Conservation (phyloP, 768 basidiomycete species). For the Pleurotus salmoneostramineus region DNA sequence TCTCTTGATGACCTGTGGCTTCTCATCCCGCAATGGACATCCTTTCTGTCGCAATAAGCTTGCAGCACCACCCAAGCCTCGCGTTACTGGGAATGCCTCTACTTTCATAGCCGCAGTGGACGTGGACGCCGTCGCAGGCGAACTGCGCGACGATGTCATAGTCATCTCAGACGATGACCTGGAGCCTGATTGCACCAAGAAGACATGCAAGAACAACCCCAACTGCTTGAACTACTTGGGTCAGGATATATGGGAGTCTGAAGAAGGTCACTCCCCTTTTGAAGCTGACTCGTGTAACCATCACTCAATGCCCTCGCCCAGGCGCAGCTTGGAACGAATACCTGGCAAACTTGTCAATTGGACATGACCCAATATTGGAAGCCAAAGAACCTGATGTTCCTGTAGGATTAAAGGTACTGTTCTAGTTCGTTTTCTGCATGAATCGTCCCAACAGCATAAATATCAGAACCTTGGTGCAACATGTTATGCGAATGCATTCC, state of each 20-base stretch:
- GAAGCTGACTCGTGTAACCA: slow-evolving; percentile 8
- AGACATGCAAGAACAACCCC: slow-evolving; percentile 70
- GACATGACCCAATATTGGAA: slow-evolving; percentile 47
- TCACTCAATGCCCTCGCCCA: slow-evolving; percentile 19
- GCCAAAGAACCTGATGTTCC: slow-evolving; percentile 54
- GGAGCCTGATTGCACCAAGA: slow-evolving; percentile 48
- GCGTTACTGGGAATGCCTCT: too few species aligned
- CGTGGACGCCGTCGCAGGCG: slow-evolving; percentile 22
- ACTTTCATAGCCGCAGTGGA: slow-evolving; percentile 6
- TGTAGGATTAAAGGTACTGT: slow-evolving; percentile 68
- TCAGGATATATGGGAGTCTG: slow-evolving; percentile 71
- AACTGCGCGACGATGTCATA: slow-evolving; percentile 60
- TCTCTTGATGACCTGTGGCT: slow-evolving; percentile 61
- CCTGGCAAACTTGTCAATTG: slow-evolving; percentile 47
- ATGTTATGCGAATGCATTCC: slow-evolving; percentile 93
- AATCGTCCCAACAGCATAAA: slow-evolving; percentile 5
- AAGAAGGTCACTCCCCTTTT: slow-evolving; percentile 44
- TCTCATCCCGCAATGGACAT: slow-evolving; percentile 46
- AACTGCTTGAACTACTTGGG: slow-evolving; percentile 88
- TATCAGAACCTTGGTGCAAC: slow-evolving; percentile 91
- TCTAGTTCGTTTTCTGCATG: slow-evolving; percentile 8
- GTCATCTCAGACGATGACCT: slow-evolving; percentile 67
- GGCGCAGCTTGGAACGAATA: slow-evolving; percentile 50
- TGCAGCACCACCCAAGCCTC: slow-evolving; percentile 14
- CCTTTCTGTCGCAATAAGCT: slow-evolving; percentile 61